A percentile compares a stretch with the other conserved stretches of the same genome.
Evolutionary conservation across 176 grass and related monocot species (phyloP).

Genomic region (Carex scoparia): DNA sequence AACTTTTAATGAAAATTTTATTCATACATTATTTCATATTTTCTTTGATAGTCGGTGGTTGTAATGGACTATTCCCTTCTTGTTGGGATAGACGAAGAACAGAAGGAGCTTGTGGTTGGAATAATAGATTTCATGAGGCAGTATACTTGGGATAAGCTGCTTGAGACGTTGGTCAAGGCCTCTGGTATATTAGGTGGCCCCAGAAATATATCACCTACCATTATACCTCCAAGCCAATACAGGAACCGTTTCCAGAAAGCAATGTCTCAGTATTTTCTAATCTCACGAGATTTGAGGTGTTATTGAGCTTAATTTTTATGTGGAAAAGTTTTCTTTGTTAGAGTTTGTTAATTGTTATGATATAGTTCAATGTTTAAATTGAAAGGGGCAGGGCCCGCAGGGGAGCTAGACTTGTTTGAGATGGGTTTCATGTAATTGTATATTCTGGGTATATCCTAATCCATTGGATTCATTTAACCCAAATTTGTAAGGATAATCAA

Average conservation of each 20-base stretch:
- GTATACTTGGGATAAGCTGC: conserved; percentile 94
- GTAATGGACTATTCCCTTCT: conserved; percentile 96
- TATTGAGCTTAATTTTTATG: conserved; percentile 22
- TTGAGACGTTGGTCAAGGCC: conserved; percentile 94
- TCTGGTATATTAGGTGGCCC: conserved; percentile 80
- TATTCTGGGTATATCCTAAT: not conserved
- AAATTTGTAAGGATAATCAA: not conserved
- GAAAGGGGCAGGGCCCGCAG: not conserved
- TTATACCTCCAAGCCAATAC: conserved; percentile 73
- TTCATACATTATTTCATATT: not conserved
- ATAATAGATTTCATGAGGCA: conserved; percentile 91
- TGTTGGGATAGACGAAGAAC: conserved; percentile 61
- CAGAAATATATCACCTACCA: conserved; percentile 63
- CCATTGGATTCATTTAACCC: not conserved
- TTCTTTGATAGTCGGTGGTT: conserved; percentile 46
- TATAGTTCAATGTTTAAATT: not conserved
- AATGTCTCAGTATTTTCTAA: conserved; percentile 83
- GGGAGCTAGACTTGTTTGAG: not conserved
- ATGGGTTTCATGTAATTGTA: conserved; percentile 1
- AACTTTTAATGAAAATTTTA: not conserved
- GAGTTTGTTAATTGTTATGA: not conserved
- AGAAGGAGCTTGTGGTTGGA: conserved; percentile 71
- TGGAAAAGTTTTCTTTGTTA: not conserved
- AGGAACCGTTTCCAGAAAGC: conserved; percentile 94
- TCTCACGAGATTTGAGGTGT: conserved; percentile 49